Evolutionary conservation across 495 filamentous ascomycete species (phyloP), one percentile per base, ranked within the genome.

Genomic region (Annulohypoxylon bovei): DNA sequence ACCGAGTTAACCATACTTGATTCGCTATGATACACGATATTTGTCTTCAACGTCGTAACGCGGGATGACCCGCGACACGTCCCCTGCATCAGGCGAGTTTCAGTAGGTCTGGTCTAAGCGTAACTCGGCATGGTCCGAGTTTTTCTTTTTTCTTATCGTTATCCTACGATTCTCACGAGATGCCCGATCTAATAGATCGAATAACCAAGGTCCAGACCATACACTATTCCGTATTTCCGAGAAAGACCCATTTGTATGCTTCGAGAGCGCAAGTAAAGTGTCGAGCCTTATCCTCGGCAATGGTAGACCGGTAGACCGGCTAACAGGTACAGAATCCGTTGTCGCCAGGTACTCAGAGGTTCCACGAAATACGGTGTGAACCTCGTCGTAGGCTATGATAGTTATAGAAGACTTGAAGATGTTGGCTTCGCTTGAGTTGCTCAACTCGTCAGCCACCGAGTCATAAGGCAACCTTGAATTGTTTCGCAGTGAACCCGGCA

Each of bases 11-110:
- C 30, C 30, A 23, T 7, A 28, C 27, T 32, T 37, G 16, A 27
- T 27, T 55, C 28, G 52, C 30, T 39, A 23, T 30, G 16, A 40
- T 57, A 54, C 42, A 11, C n/a, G 27, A 32, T 62, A 40, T 39
- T 6, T 62, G 16, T 56, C 27, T 27, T 35, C 16, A 22, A 30
- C 58, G 59, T 42, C 40, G 47, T 23, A 64, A 28, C 30, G 69
- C 64, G 69, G 69, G 59, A 72, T 32, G 64, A 67, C 67, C 64
- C 63, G 69, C 50, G 68, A 70, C 63, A 54, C 58, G 11, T 35
- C 42, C 57, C 66, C 62, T 70, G 73, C 73, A 22, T 70, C 70
- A 75, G 55, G 66, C 63, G 52, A 63, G 73, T 75, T 75, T 75
- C 73, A 75, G 4, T 57, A 33, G 20, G 20, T 60, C 35, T 60